Conservation (phyloP, 140 eudicot species). For the Bidens hawaiensis region DNA sequence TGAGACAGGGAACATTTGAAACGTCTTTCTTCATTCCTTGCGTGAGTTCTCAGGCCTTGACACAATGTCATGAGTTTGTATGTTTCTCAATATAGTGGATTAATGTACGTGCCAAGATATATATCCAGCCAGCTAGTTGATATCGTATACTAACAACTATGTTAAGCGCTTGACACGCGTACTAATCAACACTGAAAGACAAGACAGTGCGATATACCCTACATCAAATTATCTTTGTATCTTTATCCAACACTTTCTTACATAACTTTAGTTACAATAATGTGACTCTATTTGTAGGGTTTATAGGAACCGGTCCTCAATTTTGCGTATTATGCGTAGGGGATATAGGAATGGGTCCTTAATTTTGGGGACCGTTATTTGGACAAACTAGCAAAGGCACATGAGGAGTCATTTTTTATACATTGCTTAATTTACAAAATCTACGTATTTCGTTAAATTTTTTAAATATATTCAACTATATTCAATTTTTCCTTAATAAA, state of each 20-base stretch:
- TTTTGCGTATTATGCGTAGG: background rate
- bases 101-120: no score
- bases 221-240: background rate
- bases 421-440: background rate
- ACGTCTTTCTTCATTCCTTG: no score
- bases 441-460: no score
- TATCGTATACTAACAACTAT: background rate
- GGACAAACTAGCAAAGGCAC: background rate
- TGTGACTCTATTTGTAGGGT: background rate
- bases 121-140: no score
- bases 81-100: no score
- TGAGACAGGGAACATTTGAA: no score
- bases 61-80: no score
- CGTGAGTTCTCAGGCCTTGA: no score
- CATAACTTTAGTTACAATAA: background rate
- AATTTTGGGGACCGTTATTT: background rate
- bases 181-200: background rate
- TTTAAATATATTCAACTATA: no score
- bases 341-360: background rate
- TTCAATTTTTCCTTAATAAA: no score
- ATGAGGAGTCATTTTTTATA: background rate
- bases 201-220: background rate
- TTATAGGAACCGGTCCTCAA: background rate
- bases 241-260: background rate
- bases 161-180: background rate